Base-by-base conservation (phyloP, 2,329 filamentous ascomycete species). In the Coniochaeta sp. region DNA sequence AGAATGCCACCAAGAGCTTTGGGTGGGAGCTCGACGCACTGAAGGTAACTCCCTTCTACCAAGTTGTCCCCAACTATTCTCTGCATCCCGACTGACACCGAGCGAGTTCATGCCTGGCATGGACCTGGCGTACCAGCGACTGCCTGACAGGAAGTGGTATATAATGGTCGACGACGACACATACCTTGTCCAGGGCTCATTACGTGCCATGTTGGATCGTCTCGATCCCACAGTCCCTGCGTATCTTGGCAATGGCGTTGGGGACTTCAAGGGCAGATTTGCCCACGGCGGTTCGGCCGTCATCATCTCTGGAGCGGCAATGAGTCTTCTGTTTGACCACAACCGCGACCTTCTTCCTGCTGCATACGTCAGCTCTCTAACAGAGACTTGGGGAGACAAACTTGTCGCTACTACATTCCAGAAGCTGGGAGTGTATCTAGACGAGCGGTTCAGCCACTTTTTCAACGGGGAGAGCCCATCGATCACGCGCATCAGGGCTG, bases 131-230 rank as follows among this genome's bases (percentile, higher is more conserved):
- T 81, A 78, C 72, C 69, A 72, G 44, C 73, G 71, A 16, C 70
- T 83, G 66, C 81, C 81, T 0, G 70, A 73, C 60, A 83, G 81
- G 71, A 82, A 82, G 66, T 84, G 81, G 81, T 84, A 83, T 64
- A 67, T 83, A 62, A 77, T 84, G 64, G 67, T 82, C 24, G 81
- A 84, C 68, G 81, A 84, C 67, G 81, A 84, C 65, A 83, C 79
- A 1, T 83, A 79, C 66, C 68, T 84, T 47, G 73, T 83, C 44
- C 74, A 74, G 59, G 72, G 76, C 4, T 79, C 80, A 24, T 69
- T 84, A 34, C 69, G 72, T 54, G 66, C 77, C 3, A 67, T 84
- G 17, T 70, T 84, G 17, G 73, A 74, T 24, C 79, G 81, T 59
- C 68, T 84, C 60, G 74, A 83, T 67, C 73, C 75, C 2, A 65